Evolutionary conservation across 129 eudicot genomes (phyloP), one percentile per base, ranked within the genome.

Genomic region (Escallonia rubra): DNA sequence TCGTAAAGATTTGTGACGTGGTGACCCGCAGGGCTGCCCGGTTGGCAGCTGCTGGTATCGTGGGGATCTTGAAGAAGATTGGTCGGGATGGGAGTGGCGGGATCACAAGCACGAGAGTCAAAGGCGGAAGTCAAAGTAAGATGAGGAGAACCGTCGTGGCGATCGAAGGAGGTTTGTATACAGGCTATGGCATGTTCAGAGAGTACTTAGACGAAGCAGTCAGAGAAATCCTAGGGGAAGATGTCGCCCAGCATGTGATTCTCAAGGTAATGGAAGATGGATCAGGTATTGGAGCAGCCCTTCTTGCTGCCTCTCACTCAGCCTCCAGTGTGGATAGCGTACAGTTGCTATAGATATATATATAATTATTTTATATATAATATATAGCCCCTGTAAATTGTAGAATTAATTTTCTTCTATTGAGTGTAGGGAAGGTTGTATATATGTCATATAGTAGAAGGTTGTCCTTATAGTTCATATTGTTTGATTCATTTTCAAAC

Each of bases 81-180:
- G 98, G 98, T 4, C 83, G 98, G 48, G 98, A 92, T 12, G 96
- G 96, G n/a, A 88, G 83, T 12, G 88, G 87, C 34, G 97, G 97
- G 23, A 69, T 79, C 55, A 66, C 86, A 16, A 74, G 90, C 6
- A 83, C 86, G 15, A 83, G 91, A 72, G 39, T 57, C 14, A 88
- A 78, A 78, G 73, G 82, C 14, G 77, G 74, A 49, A 76, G 62
- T 62, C 72, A 72, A 41, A 78, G 60, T 15, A 79, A 79, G 77
- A 76, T 80, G 86, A 81, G 78, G 76, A 77, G 98, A 81, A 81
- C 96, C 1, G 96, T 88, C 9, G 91, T 92, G 43, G 96, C 96
- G 7, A 66, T 92, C 2, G 98, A 92, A 64, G 98, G 98, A 10
- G 91, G 86, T 11, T 48, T 92, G 38, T 92, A 88, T 69, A 66